Evolutionary conservation across 225 moss, liverwort and hornwort genomes (phyloP).

Genomic region (Ulota crispa): DNA sequence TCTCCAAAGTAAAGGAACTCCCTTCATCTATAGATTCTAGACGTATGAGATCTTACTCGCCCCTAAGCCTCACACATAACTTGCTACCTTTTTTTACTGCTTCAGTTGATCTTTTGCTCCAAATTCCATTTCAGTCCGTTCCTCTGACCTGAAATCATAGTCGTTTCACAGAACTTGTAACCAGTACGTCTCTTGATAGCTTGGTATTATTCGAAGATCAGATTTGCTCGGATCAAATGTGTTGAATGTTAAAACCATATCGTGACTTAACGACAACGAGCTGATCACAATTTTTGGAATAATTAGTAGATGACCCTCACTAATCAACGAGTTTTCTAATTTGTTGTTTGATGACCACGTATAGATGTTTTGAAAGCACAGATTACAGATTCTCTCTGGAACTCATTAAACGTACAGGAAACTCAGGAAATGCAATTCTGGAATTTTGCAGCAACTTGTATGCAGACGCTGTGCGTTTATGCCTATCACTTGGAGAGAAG

Average conservation of each 20-base stretch:
- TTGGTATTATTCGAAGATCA: background rate
- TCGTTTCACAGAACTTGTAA: background rate
- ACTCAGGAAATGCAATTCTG: constrained; percentile 20
- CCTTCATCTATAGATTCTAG: constrained; percentile 14
- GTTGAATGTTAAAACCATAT: background rate
- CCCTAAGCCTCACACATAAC: background rate
- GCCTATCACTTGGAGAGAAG: constrained; percentile 78
- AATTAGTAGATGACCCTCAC: constrained; percentile 1
- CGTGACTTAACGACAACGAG: background rate
- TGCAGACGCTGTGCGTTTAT: constrained; percentile 66
- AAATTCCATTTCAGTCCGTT: background rate
- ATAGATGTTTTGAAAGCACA: background rate
- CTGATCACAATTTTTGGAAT: constrained; percentile 8
- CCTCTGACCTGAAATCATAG: background rate
- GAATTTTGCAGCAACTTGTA: constrained; percentile 84
- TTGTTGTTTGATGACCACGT: constrained; percentile 1
- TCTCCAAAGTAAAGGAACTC: background rate
- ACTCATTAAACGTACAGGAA: background rate
- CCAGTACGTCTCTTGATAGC: background rate
- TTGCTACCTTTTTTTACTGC: background rate
- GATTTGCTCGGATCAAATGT: background rate
- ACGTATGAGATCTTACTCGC: background rate
- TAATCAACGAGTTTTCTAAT: background rate
- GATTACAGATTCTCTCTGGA: background rate
- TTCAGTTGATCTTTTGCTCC: background rate